These are phyloP conservation scores for Chlorencoelia australis DNA, from an alignment of 2,329 filamentous ascomycete species.

Conservation along the genomic window DNA sequence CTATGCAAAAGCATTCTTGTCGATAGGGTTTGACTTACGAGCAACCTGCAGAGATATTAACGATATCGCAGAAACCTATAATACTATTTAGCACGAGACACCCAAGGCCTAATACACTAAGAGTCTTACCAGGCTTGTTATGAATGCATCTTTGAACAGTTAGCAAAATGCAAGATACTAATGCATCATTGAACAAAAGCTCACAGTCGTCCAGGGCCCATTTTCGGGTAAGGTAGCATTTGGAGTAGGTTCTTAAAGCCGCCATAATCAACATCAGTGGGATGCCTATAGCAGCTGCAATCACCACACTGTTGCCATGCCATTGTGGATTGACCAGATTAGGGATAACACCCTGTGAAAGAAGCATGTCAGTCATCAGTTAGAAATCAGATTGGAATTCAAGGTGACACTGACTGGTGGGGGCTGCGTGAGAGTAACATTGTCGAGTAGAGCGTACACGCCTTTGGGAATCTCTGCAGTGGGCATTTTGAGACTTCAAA, in stretches of 20 bases:
- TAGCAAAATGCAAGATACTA: background rate
- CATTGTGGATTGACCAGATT: background rate
- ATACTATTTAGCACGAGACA: background rate
- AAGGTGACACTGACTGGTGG: background rate
- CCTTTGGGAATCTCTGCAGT: background rate
- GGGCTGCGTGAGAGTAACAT: background rate
- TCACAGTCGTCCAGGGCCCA: background rate
- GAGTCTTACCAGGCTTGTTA: background rate
- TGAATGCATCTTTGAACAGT: background rate
- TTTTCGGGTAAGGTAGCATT: background rate
- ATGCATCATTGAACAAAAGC: background rate
- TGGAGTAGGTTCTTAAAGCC: background rate
- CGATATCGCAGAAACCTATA: background rate
- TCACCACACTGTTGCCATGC: background rate
- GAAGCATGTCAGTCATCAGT: background rate
- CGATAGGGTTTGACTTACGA: background rate
- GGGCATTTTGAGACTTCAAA: background rate
- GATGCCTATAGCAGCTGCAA: background rate
- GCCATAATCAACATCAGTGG: slow-evolving; percentile 1
- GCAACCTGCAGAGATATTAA: background rate
- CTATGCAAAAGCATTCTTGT: background rate
- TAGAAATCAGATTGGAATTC: background rate
- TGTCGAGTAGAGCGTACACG: background rate
- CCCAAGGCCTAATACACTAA: background rate
- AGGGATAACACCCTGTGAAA: background rate